Evolutionary conservation across 129 eudicot species (phyloP), one percentile per base, ranked within the genome.

Genomic region (Ambrosia artemisiifolia): DNA sequence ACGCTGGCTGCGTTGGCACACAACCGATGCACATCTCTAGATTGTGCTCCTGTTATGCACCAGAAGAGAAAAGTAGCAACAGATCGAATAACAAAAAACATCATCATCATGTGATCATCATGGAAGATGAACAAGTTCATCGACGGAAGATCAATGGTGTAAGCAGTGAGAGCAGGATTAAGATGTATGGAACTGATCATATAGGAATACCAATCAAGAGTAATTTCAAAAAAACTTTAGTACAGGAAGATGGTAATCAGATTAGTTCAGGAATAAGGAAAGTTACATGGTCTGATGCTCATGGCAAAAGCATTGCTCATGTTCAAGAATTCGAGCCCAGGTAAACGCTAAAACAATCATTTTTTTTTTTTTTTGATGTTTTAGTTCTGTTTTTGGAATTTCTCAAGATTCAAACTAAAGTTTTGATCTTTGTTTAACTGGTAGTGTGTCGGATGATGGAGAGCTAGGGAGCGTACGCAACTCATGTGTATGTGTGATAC

Each of bases 261-360:
- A 28, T 6, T 20, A 62, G 75, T 50, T 14, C 30, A 16, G 75
- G 42, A 33, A 33, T 74, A 49, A 84, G 85, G 53, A 81, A 67
- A 69, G 83, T 84, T 34, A 81, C 68, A 17, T 84, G 85, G 85
- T 49, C 85, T 18, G 81, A 81, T 74, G 81, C 79, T 50, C 80
- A 82, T 79, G 89, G 86, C 55, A 81, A 74, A 42, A 80, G 75
- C 33, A 81, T 81, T 74, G 85, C 88, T 75, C 83, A 81, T 74
- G 78, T 82, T 72, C 83, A 77, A 69, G 85, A 79, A 55, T 73
- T 82, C 70, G 74, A 76, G 65, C 76, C 87, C 47, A 85, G 85
- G 87, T 85, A 78, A 38, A 30, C 72, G 61, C 42, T 40, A 28
- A 19, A 47, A 5, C 17, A 59, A 0, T 1, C 0, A 32, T 69